These are phyloP conservation scores for Ailanthus altissimus DNA, from an alignment of 345 rosid species.

Conservation along the genomic window DNA sequence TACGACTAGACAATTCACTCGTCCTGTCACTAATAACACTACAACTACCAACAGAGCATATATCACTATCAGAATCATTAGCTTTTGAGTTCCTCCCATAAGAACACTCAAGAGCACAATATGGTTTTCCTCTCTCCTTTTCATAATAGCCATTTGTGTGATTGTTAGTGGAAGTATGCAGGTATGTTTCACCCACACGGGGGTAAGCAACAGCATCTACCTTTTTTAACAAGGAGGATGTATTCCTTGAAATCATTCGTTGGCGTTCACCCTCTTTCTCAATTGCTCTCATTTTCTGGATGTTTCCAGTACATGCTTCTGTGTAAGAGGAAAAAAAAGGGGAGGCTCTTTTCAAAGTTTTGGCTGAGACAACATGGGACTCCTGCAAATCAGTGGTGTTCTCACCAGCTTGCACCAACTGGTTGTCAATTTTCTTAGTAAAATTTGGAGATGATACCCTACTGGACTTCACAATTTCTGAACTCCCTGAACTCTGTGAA, in stretches of 20 bases:
- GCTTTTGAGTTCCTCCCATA: constrained; percentile 28
- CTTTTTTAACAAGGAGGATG: constrained; percentile 29
- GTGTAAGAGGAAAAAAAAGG: constrained; percentile 36
- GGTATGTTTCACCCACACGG: constrained; percentile 35
- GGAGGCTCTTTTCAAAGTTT: constrained; percentile 43
- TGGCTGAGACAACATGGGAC: constrained; percentile 38
- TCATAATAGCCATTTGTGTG: constrained; percentile 33
- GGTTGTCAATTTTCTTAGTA: constrained; percentile 21
- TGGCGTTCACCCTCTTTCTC: constrained; percentile 27
- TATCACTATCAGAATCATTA: constrained; percentile 42
- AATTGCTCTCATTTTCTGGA: constrained; percentile 32
- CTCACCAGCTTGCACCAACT: constrained; percentile 18
- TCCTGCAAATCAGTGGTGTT: constrained; percentile 32
- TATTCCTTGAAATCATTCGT: constrained; percentile 23
- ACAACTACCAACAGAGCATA: constrained; percentile 73
- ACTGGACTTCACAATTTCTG: constrained; percentile 34
- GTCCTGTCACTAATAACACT: constrained; percentile 41
- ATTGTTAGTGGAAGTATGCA: constrained; percentile 37
- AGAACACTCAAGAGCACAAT: constrained; percentile 27
- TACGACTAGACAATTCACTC: constrained; percentile 24
- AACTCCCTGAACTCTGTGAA: constrained; percentile 47
- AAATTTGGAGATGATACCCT: constrained; percentile 24
- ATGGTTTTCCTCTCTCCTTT: constrained; percentile 46
- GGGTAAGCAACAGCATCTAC: constrained; percentile 50
- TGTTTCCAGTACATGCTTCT: constrained; percentile 36